phyloP scores from a whole-genome alignment of 441 rosid genomes.

The Rhodomyrtus psidioides region DNA sequence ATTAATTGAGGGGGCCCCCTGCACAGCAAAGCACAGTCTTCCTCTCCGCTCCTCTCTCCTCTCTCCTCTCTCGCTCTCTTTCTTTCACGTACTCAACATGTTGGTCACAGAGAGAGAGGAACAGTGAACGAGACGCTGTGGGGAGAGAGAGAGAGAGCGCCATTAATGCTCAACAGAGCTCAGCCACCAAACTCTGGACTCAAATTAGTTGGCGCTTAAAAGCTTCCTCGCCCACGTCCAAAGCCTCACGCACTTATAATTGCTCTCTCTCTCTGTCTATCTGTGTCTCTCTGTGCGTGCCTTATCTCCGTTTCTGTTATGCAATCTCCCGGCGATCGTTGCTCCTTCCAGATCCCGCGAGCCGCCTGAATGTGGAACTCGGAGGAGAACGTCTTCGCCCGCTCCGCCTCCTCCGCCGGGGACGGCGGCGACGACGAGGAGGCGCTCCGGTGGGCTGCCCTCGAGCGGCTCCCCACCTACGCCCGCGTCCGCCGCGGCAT shows the following conservation, averaged over 20 bases:
- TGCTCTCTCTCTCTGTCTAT: background rate
- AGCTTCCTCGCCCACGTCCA: background rate
- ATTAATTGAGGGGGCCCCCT: slow-evolving; percentile 31
- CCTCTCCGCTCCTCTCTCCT: background rate
- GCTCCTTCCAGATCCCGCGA: background rate
- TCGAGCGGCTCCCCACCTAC: slow-evolving; percentile 87
- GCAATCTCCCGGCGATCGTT: background rate
- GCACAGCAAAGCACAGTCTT: background rate
- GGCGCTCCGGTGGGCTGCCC: slow-evolving; percentile 87
- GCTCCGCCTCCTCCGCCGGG: slow-evolving; percentile 46
- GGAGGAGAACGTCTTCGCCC: slow-evolving; percentile 61
- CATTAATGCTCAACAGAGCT: slow-evolving; percentile 53
- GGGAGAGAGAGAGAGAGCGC: slow-evolving; percentile 1
- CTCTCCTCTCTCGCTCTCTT: background rate
- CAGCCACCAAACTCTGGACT: slow-evolving; percentile 39
- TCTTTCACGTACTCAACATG: slow-evolving; percentile 16
- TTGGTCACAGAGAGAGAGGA: background rate
- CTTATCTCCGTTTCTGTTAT: background rate
- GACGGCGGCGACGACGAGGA: slow-evolving; percentile 63
- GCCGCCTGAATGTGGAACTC: slow-evolving; percentile 74
- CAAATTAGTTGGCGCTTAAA: slow-evolving; percentile 10
- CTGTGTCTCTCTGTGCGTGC: background rate
- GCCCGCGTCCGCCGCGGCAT: slow-evolving; percentile 69
- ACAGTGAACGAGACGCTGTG: too few species aligned
- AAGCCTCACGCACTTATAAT: background rate